phyloP scores from a whole-genome alignment of 2,329 filamentous ascomycete species.

The Diaporthe capsici region DNA sequence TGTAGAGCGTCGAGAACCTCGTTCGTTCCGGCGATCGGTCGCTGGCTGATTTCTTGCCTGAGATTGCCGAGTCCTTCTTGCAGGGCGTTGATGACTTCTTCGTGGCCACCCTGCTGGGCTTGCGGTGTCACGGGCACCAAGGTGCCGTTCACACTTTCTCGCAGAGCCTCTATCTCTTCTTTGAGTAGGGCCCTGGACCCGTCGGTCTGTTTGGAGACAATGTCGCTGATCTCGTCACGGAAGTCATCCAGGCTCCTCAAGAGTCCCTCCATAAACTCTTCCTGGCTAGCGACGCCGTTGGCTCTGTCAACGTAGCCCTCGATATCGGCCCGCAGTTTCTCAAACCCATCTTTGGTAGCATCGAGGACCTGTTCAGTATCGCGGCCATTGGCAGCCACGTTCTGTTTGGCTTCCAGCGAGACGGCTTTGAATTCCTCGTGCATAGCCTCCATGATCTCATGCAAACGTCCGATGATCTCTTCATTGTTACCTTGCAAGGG shows the following conservation, averaged over 20 bases:
- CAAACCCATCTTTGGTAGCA: slow-evolving; percentile 88
- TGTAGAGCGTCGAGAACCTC: slow-evolving; percentile 92
- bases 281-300: slow-evolving; percentile 77
- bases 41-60: slow-evolving; percentile 79
- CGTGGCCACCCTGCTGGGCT: slow-evolving; percentile 57
- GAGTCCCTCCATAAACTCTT: slow-evolving; percentile 82
- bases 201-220: slow-evolving; percentile 65
- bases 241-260: slow-evolving; percentile 75
- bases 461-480: slow-evolving; percentile 68
- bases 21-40: slow-evolving; percentile 78
- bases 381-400: slow-evolving; percentile 81
- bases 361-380: slow-evolving; percentile 92
- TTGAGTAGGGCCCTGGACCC: slow-evolving; percentile 79
- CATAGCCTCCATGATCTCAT: slow-evolving; percentile 76
- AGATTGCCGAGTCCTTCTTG: slow-evolving; percentile 81
- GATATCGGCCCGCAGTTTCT: slow-evolving; percentile 83
- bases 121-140: slow-evolving; percentile 72
- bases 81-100: slow-evolving; percentile 80
- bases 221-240: slow-evolving; percentile 75
- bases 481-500: slow-evolving; percentile 55
- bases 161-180: slow-evolving; percentile 85
- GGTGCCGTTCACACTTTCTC: slow-evolving; percentile 80
- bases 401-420: slow-evolving; percentile 79
- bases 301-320: slow-evolving; percentile 84
- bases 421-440: slow-evolving; percentile 71